Conservation (phyloP, 345 rosid genomes). For the Eucalyptus regnans region DNA sequence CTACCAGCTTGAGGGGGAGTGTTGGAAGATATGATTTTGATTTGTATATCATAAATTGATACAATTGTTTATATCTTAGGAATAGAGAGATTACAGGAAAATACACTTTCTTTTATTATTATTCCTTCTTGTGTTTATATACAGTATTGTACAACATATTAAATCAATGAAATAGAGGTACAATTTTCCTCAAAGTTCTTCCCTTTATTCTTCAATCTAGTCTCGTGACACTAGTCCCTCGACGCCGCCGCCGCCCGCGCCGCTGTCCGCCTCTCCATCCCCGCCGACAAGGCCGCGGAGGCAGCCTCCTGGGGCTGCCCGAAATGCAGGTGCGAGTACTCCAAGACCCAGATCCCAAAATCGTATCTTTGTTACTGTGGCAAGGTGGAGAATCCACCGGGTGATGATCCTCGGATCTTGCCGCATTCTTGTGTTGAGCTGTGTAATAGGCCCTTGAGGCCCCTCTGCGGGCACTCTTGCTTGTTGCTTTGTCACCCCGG, state of each 20-base stretch:
- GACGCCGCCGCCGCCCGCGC: conserved; percentile 65
- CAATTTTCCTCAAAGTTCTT: no score
- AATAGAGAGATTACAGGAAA: no score
- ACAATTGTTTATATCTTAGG: no score
- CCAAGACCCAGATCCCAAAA: conserved; percentile 44
- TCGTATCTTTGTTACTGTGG: conserved; percentile 74
- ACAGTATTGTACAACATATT: no score
- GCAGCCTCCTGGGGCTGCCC: conserved; percentile 76
- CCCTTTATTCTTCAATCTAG: no score
- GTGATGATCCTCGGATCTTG: conserved; percentile 74
- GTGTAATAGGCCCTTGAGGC: conserved; percentile 47
- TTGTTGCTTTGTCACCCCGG: conserved; percentile 84
- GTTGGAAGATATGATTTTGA: no score
- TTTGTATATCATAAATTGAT: no score
- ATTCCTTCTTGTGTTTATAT: no score
- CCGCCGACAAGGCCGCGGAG: conserved; percentile 30
- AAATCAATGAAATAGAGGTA: no score
- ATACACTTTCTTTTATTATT: no score
- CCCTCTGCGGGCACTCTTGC: conserved; percentile 70
- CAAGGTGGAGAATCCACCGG: conserved; percentile 49
- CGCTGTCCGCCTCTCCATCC: conserved; percentile 42
- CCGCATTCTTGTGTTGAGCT: conserved; percentile 94
- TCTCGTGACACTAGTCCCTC: conserved; percentile 35
- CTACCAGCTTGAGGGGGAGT: no score
- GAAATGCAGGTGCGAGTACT: conserved; percentile 61